Evolutionary conservation across 208 protist genomes (phyloP).

Genomic region (Crithidia expoeki): DNA sequence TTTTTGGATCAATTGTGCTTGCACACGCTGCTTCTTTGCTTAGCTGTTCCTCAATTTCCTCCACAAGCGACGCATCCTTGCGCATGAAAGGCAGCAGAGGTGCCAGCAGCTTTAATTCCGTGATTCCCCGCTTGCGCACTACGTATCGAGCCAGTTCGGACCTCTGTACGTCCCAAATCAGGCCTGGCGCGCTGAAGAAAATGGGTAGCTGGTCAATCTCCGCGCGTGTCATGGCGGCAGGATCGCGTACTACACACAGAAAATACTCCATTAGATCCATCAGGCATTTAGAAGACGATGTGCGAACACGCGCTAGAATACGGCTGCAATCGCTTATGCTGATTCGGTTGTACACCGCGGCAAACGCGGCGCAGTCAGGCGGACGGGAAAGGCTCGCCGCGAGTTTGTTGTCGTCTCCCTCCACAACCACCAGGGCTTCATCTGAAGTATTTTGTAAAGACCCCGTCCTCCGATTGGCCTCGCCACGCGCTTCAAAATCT

Average conservation of each 20-base stretch:
- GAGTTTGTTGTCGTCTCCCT: neutral
- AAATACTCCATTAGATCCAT: slow-evolving; percentile 40
- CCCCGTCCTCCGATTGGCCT: no score
- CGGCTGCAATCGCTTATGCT: slow-evolving; percentile 4
- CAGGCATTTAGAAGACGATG: slow-evolving; percentile 2
- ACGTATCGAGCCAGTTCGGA: slow-evolving; percentile 20
- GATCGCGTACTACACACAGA: slow-evolving; percentile 25
- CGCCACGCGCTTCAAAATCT: neutral
- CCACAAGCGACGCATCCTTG: neutral
- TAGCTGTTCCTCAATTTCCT: neutral
- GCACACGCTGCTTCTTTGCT: no score
- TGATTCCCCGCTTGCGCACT: neutral
- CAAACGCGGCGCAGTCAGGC: neutral
- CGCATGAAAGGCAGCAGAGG: slow-evolving; percentile 12
- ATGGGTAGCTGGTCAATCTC: slow-evolving; percentile 27
- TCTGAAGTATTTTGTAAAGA: neutral
- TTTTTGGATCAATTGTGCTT: neutral
- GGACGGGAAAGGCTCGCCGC: neutral
- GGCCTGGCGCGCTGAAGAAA: slow-evolving; percentile 22
- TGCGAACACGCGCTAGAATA: neutral
- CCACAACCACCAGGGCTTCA: neutral
- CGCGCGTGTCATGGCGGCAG: slow-evolving; percentile 17
- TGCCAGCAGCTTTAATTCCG: neutral
- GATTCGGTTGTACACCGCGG: neutral
- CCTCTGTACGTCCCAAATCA: neutral